Evolutionary conservation across 2,329 filamentous ascomycete species (phyloP), one percentile per base, ranked within the genome.

Genomic region (Sporothrix brunneoviolacea): DNA sequence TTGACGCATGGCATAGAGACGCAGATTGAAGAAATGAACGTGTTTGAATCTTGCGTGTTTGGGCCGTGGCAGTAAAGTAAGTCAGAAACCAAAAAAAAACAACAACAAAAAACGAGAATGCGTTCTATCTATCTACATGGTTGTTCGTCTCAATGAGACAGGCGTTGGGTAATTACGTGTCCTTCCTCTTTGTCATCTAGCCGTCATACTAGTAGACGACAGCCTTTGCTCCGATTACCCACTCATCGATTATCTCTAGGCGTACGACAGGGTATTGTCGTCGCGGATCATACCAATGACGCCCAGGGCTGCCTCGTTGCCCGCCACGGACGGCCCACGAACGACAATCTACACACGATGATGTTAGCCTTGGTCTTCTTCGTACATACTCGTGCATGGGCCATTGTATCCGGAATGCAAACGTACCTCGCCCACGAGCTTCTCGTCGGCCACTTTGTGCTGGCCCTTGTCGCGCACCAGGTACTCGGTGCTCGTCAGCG

Each of bases 401-500:
- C 9, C 13, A 5, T n/a, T 39, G 35, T 39, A 19, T n/a, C 8
- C 13, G 18, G 19, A 21, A 15, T 15, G 8, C 6, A 6, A 43
- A 62, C 79, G 65, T 69, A 86, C 83, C 70, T 85, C 77, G 63
- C 86, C 86, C 55, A 76, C 68, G 37, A 75, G 72, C 54, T 70
- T 70, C 9, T 80, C 74, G 56, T 88, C 83, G 0, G 78, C 82
- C 3, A 83, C 84, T 66, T 80, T 82, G 55, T 79, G 70, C 30
- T 69, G 67, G 5, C 70, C 70, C 28, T 71, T 80, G 62, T 89
- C 84, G 58, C 75, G 78, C 54, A 95, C 65, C 61, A 86, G 78
- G 35, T 96, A 65, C 70, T 97, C 91, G 1, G 91, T 77, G 59
- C 82, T 85, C 56, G 85, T 88, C 36, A 93, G 63, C 3, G 91